Evolutionary conservation across 164 flowering plant species (phyloP).

Genomic region (Stephania cephalantha): DNA sequence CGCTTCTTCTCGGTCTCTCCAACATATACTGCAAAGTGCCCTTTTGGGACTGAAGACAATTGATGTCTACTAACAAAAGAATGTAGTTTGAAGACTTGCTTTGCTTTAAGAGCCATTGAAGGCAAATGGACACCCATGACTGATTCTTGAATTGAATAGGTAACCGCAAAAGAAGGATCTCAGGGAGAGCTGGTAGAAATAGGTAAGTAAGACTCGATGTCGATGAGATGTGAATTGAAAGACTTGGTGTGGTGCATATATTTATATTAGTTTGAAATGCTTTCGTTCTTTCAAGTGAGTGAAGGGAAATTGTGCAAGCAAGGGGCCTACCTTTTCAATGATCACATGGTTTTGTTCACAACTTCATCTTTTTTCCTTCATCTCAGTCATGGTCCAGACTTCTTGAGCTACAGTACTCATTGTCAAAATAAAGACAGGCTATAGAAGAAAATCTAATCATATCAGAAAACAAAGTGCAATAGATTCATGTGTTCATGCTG

Average conservation of each 20-base stretch:
- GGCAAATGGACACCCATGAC: constrained; percentile 10
- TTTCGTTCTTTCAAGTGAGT: not conserved
- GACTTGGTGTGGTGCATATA: not conserved
- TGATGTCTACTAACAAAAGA: not conserved
- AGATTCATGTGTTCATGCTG: not conserved
- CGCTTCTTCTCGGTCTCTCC: constrained; percentile 25
- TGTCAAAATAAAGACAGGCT: not conserved
- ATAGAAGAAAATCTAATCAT: not conserved
- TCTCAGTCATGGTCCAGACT: not conserved
- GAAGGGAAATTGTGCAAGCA: not conserved
- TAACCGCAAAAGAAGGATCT: not conserved
- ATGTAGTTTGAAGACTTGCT: not conserved
- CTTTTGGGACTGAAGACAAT: constrained; percentile 26
- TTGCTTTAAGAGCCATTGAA: constrained; percentile 5
- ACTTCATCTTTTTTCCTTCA: not conserved
- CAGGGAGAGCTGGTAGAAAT: not conserved
- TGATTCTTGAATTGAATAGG: not conserved
- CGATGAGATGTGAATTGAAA: not conserved
- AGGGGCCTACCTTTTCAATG: not conserved
- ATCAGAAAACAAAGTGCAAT: not conserved
- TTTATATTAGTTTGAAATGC: not conserved
- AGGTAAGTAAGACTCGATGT: not conserved
- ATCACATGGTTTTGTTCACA: not conserved
- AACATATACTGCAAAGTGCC: constrained; percentile 34
- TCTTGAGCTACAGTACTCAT: not conserved